Conservation (phyloP, 805 yeast species). For the Wickerhamomyces sydowiorum region DNA sequence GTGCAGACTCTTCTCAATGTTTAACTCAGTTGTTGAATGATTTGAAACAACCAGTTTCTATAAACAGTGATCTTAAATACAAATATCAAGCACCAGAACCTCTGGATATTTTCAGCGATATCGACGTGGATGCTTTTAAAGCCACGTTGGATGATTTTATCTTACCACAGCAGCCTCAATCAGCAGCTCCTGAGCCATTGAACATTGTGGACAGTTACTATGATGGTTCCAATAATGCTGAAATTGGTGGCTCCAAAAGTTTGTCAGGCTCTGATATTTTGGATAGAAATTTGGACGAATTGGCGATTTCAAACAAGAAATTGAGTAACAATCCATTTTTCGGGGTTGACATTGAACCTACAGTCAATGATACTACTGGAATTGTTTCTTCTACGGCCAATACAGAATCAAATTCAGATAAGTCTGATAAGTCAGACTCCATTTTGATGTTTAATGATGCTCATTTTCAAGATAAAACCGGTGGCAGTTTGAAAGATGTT, state of each 20-base stretch:
- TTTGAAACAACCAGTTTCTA: slow-evolving; percentile 60
- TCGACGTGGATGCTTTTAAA: slow-evolving; percentile 28
- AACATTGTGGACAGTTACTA: slow-evolving; percentile 22
- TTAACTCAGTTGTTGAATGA: slow-evolving; percentile 64
- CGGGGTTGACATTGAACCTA: not conserved
- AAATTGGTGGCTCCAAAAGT: not conserved
- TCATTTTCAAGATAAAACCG: slow-evolving; percentile 13
- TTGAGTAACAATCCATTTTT: slow-evolving; percentile 14
- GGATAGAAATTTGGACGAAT: slow-evolving; percentile 24
- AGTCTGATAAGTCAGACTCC: slow-evolving; percentile 16
- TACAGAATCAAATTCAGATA: not conserved
- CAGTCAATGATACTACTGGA: not conserved
- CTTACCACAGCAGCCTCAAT: not conserved
- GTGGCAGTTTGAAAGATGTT: not conserved
- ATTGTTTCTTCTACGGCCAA: not conserved
- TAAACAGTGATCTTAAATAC: slow-evolving; percentile 56
- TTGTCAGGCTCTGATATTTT: slow-evolving; percentile 16
- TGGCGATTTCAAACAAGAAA: slow-evolving; percentile 14
- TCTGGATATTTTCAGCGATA: slow-evolving; percentile 34
- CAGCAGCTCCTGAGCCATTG: slow-evolving; percentile 5
- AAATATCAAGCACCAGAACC: slow-evolving; percentile 27
- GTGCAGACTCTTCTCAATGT: slow-evolving; percentile 84
- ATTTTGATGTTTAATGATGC: slow-evolving; percentile 18
- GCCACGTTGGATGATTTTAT: not conserved
- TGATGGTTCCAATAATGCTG: slow-evolving; percentile 1